phyloP scores from a whole-genome alignment of 2,329 filamentous ascomycete species.

The Rosellinia necatrix region DNA sequence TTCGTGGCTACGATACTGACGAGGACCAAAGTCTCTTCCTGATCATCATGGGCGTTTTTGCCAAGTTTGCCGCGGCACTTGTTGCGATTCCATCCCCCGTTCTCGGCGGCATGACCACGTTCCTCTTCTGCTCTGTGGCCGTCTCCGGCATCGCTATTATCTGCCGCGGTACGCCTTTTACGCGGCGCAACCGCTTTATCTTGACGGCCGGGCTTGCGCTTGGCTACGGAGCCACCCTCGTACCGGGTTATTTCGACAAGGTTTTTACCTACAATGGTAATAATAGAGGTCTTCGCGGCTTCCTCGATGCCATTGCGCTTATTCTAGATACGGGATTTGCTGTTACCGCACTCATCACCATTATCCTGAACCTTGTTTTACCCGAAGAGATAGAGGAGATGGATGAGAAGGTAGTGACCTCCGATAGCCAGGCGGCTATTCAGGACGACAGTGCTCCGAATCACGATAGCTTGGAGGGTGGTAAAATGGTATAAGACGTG shows the following conservation, averaged over 20 bases:
- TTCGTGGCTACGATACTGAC: not conserved
- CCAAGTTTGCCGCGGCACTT: conserved; percentile 80
- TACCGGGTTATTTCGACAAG: conserved; percentile 68
- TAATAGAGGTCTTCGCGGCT: conserved; percentile 71
- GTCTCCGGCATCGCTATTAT: conserved; percentile 81
- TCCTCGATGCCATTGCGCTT: conserved; percentile 74
- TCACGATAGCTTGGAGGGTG: conserved; percentile 19
- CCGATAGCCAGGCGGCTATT: conserved; percentile 3
- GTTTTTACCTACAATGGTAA: conserved; percentile 74
- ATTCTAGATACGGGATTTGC: conserved; percentile 78
- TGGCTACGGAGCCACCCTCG: conserved; percentile 72
- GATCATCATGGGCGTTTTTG: conserved; percentile 79
- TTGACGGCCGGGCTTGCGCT: conserved; percentile 75
- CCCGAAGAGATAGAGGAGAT: conserved; percentile 71
- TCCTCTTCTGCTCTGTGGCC: conserved; percentile 77
- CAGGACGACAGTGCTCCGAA: conserved; percentile 19
- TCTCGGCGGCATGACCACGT: conserved; percentile 76
- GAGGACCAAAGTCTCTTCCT: conserved; percentile 63
- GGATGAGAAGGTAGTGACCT: conserved; percentile 29
- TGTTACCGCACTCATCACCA: conserved; percentile 72
- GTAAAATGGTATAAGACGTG: conserved; percentile 21
- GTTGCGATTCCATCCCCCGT: conserved; percentile 73
- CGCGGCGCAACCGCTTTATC: conserved; percentile 81
- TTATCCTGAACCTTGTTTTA: conserved; percentile 74
- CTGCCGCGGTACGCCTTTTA: conserved; percentile 70